These are phyloP conservation scores for Calonectria pteridis DNA, from an alignment of 2,329 filamentous ascomycete genomes.

Conservation along the genomic window DNA sequence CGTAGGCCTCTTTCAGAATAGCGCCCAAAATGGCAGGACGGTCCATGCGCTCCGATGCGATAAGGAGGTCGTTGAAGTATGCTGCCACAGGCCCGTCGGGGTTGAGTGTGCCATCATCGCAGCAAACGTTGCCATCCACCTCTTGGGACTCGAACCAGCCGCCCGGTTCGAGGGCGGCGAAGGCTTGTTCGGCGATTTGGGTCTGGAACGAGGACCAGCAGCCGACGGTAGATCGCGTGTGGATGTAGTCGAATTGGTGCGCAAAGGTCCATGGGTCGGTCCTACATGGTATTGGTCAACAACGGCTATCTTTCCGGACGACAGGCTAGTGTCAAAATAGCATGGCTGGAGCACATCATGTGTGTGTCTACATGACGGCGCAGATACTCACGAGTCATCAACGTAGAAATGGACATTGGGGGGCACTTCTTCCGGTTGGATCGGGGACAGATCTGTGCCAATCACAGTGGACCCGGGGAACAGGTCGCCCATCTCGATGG, in stretches of 20 bases:
- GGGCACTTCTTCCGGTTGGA: constrained; percentile 74
- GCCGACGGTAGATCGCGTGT: constrained; percentile 61
- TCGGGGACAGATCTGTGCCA: constrained; percentile 75
- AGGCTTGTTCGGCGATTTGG: constrained; percentile 63
- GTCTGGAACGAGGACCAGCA: constrained; percentile 61
- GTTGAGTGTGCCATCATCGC: constrained; percentile 59
- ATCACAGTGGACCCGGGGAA: constrained; percentile 69
- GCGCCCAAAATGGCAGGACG: constrained; percentile 52
- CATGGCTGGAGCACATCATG: background rate
- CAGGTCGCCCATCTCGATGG: constrained; percentile 73
- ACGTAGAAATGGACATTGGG: constrained; percentile 80
- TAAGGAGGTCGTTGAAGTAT: constrained; percentile 56
- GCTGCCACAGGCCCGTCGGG: constrained; percentile 50
- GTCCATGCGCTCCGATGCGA: constrained; percentile 52
- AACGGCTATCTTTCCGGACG: background rate
- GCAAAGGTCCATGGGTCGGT: constrained; percentile 59
- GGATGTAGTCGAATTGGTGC: constrained; percentile 67
- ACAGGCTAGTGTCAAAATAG: background rate
- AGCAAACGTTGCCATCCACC: constrained; percentile 48
- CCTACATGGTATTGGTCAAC: constrained; percentile 52
- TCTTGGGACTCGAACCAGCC: constrained; percentile 69
- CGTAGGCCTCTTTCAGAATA: constrained; percentile 51
- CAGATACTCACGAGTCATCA: constrained; percentile 65
- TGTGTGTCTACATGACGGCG: background rate
- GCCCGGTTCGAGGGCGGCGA: constrained; percentile 60